A percentile compares a stretch with the other conserved stretches of the same genome.
Evolutionary conservation across 2,329 filamentous ascomycete species (phyloP).

Genomic region (Thielaviopsis punctulata): DNA sequence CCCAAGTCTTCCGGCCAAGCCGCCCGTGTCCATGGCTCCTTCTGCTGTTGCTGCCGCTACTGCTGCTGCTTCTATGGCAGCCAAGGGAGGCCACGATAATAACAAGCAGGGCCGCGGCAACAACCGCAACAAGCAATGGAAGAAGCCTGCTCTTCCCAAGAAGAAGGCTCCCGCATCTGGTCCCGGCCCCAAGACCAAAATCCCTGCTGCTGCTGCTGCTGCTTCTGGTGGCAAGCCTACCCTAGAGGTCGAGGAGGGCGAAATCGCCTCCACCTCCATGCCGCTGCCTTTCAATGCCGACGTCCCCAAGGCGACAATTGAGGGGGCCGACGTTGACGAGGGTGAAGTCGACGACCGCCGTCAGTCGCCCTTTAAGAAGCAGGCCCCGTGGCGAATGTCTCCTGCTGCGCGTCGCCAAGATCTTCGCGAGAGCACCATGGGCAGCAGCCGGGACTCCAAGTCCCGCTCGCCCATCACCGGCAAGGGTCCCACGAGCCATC

Average conservation of each 20-base stretch:
- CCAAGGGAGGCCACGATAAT: not conserved
- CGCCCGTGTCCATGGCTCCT: not conserved
- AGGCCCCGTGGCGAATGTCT: not conserved
- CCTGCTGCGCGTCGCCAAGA: not conserved
- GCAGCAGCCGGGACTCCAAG: not conserved
- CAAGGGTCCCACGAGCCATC: not conserved
- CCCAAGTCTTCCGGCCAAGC: conserved; percentile 4
- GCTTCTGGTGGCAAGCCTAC: not conserved
- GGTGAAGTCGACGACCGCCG: not conserved
- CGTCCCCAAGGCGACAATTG: not conserved
- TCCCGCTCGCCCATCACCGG: not conserved
- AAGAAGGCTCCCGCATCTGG: not conserved
- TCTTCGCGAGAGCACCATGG: not conserved
- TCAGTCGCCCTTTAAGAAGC: not conserved
- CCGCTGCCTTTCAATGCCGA: not conserved
- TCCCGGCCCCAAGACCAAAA: not conserved
- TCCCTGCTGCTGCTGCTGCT: not conserved
- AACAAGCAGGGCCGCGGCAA: not conserved
- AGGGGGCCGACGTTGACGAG: not conserved
- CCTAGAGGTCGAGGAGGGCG: conserved; percentile 1
- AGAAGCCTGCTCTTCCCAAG: not conserved
- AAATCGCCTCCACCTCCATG: not conserved
- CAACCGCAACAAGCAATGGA: conserved; percentile 1
- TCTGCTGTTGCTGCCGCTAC: no score
- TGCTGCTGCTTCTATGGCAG: not conserved